Conservation (phyloP, 352 stramenopile genomes). For the Saprolegnia parasitica region DNA sequence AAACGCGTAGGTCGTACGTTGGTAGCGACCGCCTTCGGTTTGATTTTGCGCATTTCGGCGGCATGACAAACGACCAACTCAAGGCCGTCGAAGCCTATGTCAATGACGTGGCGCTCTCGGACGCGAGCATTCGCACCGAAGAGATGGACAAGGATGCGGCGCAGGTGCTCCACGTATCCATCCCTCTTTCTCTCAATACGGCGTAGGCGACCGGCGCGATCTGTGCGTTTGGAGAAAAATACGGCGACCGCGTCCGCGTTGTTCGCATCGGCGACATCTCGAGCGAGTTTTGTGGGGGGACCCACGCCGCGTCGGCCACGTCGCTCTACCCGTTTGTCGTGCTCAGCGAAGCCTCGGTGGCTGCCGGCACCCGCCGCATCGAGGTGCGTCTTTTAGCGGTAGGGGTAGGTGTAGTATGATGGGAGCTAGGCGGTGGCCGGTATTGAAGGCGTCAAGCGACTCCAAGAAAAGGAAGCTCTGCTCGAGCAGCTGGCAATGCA, state of each 20-base stretch:
- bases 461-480: constrained; percentile 55
- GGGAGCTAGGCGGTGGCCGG: constrained; percentile 39
- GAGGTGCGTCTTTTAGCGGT: constrained; percentile 31
- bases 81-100: constrained; percentile 49
- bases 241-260: constrained; percentile 74
- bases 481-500: constrained; percentile 46
- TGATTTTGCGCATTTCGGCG: constrained; percentile 79
- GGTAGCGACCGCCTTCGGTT: constrained; percentile 59
- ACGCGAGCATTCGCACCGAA: constrained; percentile 39
- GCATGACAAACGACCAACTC: constrained; percentile 55
- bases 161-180: neutral
- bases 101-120: constrained; percentile 48
- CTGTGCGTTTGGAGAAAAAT: constrained; percentile 80
- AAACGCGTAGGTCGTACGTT: constrained; percentile 41
- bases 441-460: constrained; percentile 43
- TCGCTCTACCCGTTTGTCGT: constrained; percentile 69
- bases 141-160: constrained; percentile 34
- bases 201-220: constrained; percentile 62
- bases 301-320: constrained; percentile 47
- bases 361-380: constrained; percentile 69
- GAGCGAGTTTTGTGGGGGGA: constrained; percentile 77
- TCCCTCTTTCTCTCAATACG: constrained; percentile 30
- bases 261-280: constrained; percentile 48
- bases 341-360: constrained; percentile 69
- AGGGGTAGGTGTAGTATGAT: neutral